Conservation (phyloP, 1,284 basidiomycete genomes). For the Boletus austroedulis region DNA sequence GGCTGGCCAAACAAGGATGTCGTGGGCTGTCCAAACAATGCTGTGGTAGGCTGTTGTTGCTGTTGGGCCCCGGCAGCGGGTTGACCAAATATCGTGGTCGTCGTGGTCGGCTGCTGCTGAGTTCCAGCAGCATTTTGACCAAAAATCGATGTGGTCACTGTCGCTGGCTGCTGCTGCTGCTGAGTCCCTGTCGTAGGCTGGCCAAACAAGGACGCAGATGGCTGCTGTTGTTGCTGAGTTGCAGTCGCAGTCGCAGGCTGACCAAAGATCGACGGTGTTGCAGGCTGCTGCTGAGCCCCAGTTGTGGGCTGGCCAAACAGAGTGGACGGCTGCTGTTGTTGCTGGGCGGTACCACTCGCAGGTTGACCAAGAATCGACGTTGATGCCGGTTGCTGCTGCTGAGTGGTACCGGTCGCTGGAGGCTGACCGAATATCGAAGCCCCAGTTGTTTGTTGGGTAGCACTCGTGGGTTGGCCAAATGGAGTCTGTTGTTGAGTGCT, state of each 20-base stretch:
- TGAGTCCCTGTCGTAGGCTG: slow-evolving; percentile 11
- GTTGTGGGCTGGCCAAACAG: slow-evolving; percentile 24
- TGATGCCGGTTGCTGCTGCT: slow-evolving; percentile 10
- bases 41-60: slow-evolving; percentile 20
- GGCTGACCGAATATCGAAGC: slow-evolving; percentile 26
- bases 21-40: too few relatives aligned
- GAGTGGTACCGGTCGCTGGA: slow-evolving; percentile 11
- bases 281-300: slow-evolving; percentile 16
- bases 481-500: slow-evolving; percentile 13
- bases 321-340: slow-evolving; percentile 8
- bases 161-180: slow-evolving; percentile 16
- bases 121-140: slow-evolving; percentile 17
- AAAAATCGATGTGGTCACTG: slow-evolving; percentile 20
- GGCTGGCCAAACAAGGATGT: slow-evolving; percentile 39
- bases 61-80: slow-evolving; percentile 18
- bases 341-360: slow-evolving; percentile 12
- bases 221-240: slow-evolving; percentile 9
- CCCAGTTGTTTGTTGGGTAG: slow-evolving; percentile 33
- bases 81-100: slow-evolving; percentile 35
- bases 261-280: slow-evolving; percentile 20
- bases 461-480: slow-evolving; percentile 18
- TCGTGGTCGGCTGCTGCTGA: slow-evolving; percentile 17
- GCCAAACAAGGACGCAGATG: slow-evolving; percentile 25
- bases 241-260: slow-evolving; percentile 19
- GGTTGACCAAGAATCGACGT: slow-evolving; percentile 35